Evolutionary conservation across 2,329 filamentous ascomycete species (phyloP), one percentile per base, ranked within the genome.

Genomic region (Fusarium coicis): DNA sequence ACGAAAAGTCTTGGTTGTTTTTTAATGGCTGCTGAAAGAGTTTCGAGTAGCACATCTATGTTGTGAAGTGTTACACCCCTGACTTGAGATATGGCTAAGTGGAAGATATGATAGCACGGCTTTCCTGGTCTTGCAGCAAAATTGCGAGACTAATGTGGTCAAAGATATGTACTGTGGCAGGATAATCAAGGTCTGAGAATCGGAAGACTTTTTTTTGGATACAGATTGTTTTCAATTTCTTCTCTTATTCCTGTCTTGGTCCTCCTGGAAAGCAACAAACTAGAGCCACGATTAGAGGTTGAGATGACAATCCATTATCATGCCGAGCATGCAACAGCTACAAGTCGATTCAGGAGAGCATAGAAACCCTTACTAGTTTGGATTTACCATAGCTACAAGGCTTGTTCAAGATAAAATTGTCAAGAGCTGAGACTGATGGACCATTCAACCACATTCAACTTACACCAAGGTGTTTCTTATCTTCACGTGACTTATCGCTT

Each of bases 401-500:
- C 26, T n/a, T 18, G 21, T 28, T 39, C 50, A 28, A 53, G 12
- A 42, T 30, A 30, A 23, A 23, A 19, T 19, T 44, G n/a, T 34
- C 11, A n/a, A 44, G n/a, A 44, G 37, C 12, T 36, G 32, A 50
- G 32, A 58, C 14, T 23, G 30, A 26, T 60, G 15, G 23, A 15
- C 10, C 12, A 10, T 54, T 54, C 18, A 40, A 19, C 12, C 30
- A 43, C 32, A 30, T 66, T 16, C 34, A 52, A 42, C 52, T 66
- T 67, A 40, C 66, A 69, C 19, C 26, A 28, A 16, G 4, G 36
- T 28, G 28, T 57, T 54, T 19, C 30, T 58, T 73, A 74, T 56
- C 61, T 66, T 61, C 66, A 63, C 70, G 77, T 81, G 80, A 84
- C 77, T 80, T 81, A 80, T 83, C 81, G 81, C 79, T 82, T 84